These are phyloP conservation scores for Tillandsia leiboldiana DNA, from an alignment of 176 grass and related monocot genomes.

Conservation along the genomic window DNA sequence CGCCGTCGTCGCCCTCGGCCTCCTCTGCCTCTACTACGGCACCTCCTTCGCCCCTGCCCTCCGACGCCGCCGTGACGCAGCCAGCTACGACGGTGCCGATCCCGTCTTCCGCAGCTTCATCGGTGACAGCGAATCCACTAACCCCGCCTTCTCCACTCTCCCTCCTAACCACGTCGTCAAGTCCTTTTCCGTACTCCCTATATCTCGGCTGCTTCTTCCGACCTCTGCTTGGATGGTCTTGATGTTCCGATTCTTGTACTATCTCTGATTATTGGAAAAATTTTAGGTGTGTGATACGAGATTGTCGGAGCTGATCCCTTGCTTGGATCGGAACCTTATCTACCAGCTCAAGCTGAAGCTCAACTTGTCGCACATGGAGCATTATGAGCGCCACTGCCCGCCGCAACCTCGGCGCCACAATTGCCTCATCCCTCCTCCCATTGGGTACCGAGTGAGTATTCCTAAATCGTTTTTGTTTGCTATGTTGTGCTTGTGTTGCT, in stretches of 20 bases:
- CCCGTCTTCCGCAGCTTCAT: constrained; percentile 5
- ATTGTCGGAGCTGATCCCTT: constrained; percentile 71
- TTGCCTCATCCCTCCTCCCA: constrained; percentile 68
- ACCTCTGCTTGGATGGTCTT: background rate
- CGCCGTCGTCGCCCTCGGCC: constrained; percentile 41
- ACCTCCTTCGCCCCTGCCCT: constrained; percentile 35
- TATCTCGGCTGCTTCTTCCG: background rate
- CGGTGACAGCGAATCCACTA: constrained; percentile 10
- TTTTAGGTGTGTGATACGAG: constrained; percentile 51
- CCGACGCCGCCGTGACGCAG: constrained; percentile 17
- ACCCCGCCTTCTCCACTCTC: constrained; percentile 35
- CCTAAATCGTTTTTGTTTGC: background rate
- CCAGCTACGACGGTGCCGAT: background rate
- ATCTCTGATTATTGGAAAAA: background rate
- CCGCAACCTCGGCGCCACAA: constrained; percentile 37
- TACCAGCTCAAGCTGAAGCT: constrained; percentile 54
- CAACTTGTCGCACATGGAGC: constrained; percentile 69
- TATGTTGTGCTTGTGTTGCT: background rate
- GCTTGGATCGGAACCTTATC: constrained; percentile 52
- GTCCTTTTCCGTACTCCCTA: constrained; percentile 25
- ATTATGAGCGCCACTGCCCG: constrained; percentile 83
- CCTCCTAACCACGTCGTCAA: constrained; percentile 5
- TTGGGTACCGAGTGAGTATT: constrained; percentile 43
- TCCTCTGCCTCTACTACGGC: constrained; percentile 82
- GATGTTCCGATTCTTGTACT: constrained; percentile 7